Evolutionary conservation across 192 early-diverging fungal genomes (phyloP).

Genomic region (Linnemannia hyalina): DNA sequence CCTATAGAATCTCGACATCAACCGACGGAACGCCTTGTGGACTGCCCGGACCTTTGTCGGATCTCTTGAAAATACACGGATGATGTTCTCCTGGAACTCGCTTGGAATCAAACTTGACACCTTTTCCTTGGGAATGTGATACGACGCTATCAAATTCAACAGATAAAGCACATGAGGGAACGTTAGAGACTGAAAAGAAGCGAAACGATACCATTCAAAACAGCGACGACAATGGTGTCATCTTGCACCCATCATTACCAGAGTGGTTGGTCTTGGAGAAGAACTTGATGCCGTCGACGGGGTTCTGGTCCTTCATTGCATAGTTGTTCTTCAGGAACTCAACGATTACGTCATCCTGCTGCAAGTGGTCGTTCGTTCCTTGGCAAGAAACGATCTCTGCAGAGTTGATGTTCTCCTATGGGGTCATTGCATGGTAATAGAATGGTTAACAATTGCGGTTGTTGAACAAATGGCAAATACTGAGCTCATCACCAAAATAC

Average conservation of each 20-base stretch:
- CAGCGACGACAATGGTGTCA: neutral
- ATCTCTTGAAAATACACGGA: slow-evolving; percentile 77
- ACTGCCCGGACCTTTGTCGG: slow-evolving; percentile 61
- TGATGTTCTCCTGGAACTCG: slow-evolving; percentile 75
- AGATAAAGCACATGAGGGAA: too few species aligned
- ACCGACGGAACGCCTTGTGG: slow-evolving; percentile 58
- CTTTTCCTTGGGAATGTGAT: slow-evolving; percentile 76
- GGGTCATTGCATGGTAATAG: neutral
- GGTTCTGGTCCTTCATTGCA: slow-evolving; percentile 89
- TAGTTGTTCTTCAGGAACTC: slow-evolving; percentile 81
- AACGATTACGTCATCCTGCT: slow-evolving; percentile 80
- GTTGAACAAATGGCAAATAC: neutral
- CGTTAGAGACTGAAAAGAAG: neutral
- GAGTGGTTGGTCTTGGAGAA: slow-evolving; percentile 72
- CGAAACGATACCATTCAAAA: neutral
- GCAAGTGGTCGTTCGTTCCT: slow-evolving; percentile 69
- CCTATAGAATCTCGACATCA: slow-evolving; percentile 50
- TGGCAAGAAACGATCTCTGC: slow-evolving; percentile 75
- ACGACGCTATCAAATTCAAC: slow-evolving; percentile 56
- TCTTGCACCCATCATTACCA: neutral
- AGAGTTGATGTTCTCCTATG: slow-evolving; percentile 61
- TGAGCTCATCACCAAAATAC: slow-evolving; percentile 28
- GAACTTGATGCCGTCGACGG: slow-evolving; percentile 87
- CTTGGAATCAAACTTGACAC: slow-evolving; percentile 80
- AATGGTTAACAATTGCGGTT: neutral